Conservation (phyloP, 495 filamentous ascomycete species). For the Usnea hakonensis region DNA sequence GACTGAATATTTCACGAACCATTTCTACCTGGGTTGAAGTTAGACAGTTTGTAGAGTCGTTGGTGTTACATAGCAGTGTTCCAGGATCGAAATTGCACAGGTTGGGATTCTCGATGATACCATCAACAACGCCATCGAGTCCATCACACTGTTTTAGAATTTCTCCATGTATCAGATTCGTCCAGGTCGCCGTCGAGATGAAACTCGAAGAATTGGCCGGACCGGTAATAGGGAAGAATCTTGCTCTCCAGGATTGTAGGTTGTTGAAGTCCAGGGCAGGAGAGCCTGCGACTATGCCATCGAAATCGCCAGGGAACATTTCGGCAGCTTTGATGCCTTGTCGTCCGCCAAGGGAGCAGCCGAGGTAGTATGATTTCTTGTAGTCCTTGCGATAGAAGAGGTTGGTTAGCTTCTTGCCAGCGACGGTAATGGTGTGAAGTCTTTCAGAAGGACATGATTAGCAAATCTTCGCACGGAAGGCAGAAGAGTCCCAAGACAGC, state of each 20-base stretch:
- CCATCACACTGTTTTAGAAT: conserved; percentile 58
- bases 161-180: conserved; percentile 43
- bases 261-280: conserved; percentile 45
- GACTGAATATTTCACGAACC: conserved; percentile 45
- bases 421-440: conserved; percentile 44
- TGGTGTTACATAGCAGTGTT: conserved; percentile 44
- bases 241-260: conserved; percentile 46
- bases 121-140: conserved; percentile 55
- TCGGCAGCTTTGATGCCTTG: conserved; percentile 47
- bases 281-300: conserved; percentile 59
- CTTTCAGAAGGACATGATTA: conserved; percentile 13
- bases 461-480: conserved; percentile 1
- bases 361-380: conserved; percentile 47
- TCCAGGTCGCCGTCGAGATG: conserved; percentile 44
- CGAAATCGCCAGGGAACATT: conserved; percentile 48
- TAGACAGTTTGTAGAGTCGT: conserved; percentile 41
- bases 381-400: conserved; percentile 40
- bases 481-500: background rate
- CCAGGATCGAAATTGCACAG: conserved; percentile 49
- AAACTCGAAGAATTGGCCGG: conserved; percentile 40
- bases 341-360: conserved; percentile 50
- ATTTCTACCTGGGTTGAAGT: conserved; percentile 49
- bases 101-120: conserved; percentile 55
- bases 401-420: conserved; percentile 43
- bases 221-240: conserved; percentile 45